Percentiles rank a stretch among this genome's conserved stretches.
These are phyloP conservation scores for Penicillium fimorum DNA, from an alignment of 495 filamentous ascomycete species.

Conservation along the genomic window DNA sequence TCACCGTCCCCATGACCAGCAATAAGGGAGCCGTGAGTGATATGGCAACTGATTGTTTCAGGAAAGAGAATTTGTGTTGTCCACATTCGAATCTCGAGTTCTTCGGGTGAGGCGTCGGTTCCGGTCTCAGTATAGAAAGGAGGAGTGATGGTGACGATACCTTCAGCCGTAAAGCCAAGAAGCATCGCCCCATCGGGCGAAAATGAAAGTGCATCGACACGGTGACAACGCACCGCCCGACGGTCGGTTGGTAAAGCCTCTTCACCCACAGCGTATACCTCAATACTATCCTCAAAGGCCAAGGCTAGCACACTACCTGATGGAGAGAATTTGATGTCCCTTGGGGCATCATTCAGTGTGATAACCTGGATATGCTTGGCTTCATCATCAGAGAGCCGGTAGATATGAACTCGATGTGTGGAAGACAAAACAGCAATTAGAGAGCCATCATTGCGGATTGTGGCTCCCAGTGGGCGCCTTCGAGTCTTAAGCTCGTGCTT, in stretches of 20 bases:
- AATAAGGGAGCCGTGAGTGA: constrained; percentile 72
- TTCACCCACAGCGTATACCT: constrained; percentile 72
- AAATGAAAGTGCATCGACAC: constrained; percentile 75
- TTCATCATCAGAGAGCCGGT: constrained; percentile 60
- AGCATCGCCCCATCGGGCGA: constrained; percentile 81
- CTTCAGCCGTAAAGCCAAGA: constrained; percentile 73
- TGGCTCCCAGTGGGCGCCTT: constrained; percentile 71
- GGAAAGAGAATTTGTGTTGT: constrained; percentile 88
- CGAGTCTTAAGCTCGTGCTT: constrained; percentile 77
- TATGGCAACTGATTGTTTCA: constrained; percentile 61
- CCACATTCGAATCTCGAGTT: constrained; percentile 76
- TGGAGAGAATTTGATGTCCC: constrained; percentile 76
- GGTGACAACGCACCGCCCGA: constrained; percentile 77
- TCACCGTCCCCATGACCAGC: constrained; percentile 69
- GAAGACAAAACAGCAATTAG: constrained; percentile 76
- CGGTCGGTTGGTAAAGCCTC: constrained; percentile 63
- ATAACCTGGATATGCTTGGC: constrained; percentile 68
- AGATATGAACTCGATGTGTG: constrained; percentile 79
- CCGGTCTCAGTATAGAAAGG: constrained; percentile 65
- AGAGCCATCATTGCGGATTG: constrained; percentile 76
- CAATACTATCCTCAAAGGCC: constrained; percentile 83
- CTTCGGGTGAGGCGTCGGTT: constrained; percentile 50
- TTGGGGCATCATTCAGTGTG: constrained; percentile 70
- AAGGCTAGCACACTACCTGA: constrained; percentile 78
- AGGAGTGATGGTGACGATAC: constrained; percentile 75